Evolutionary conservation across 768 basidiomycete species (phyloP), one percentile per base, ranked within the genome.

Genomic region (Candolleomyces aberdarensis): DNA sequence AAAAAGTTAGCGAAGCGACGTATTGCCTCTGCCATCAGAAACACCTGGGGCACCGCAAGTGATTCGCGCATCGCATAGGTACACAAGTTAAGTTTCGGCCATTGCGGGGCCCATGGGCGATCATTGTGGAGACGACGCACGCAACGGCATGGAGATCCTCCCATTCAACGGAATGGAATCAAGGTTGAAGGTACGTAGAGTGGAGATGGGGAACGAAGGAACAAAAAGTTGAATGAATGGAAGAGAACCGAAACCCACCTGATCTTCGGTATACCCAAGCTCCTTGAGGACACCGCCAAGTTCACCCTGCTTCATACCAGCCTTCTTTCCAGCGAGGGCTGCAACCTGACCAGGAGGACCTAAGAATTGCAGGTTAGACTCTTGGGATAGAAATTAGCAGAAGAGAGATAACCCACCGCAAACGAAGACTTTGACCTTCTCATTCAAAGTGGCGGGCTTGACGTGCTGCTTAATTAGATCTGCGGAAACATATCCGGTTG

Each of bases 281-380:
- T 95, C 89, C 75, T 92, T 92, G 52, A 98, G 80, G n/a, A 89
- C 75, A 48, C 96, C 95, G 15, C 81, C 82, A 19, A 97, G 69
- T 62, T 85, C 84, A 26, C 95, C 96, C 74, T 97, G 95, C 74
- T 91, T 86, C 79, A 82, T 85, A 15, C 93, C 92, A 4, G 85
- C 88, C 78, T 98, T 98, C 72, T 89, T 85, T 17, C 97, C 97
- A 56, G 92, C 86, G 61, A 98, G 66, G 2, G 93, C 84, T n/a
- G 81, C 81, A n/a, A 98, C 90, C 72, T 97, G 95, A 5, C 83
- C 84, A 13, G 95, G 96, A 13, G 93, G 93, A 7, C 92, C 89
- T 87, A 60, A 9, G 52, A 3, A 44, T 7, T 14, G 22, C 17
- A 63, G 63, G 50, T 31, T 15, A 15, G 19, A 14, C 22, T 50